Conservation (phyloP, 768 basidiomycete genomes). For the Lactifluus rugatus region DNA sequence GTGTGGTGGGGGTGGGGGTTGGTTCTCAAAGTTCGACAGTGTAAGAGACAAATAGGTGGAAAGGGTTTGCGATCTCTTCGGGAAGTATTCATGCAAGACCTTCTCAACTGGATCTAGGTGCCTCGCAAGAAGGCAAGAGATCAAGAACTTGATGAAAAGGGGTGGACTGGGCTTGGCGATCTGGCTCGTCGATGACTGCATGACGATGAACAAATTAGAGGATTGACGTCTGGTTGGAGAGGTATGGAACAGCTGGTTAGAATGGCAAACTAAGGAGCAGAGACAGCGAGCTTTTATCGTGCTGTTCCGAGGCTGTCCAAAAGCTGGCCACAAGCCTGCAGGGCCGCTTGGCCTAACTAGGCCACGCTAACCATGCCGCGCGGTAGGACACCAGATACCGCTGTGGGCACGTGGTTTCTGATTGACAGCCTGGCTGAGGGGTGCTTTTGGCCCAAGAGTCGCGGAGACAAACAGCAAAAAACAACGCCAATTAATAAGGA, state of each 20-base stretch:
- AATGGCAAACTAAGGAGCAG: background rate
- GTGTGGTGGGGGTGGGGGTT: slow-evolving; percentile 6
- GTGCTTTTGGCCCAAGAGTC: background rate
- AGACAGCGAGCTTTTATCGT: background rate
- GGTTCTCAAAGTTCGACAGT: background rate
- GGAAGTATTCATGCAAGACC: slow-evolving; percentile 1
- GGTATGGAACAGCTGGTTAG: background rate
- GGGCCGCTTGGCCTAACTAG: background rate
- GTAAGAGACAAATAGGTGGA: slow-evolving; percentile 5
- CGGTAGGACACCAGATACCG: background rate
- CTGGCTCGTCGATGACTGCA: background rate
- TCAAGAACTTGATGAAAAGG: slow-evolving; percentile 2
- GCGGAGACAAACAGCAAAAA: background rate
- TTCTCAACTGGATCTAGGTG: slow-evolving; percentile 9
- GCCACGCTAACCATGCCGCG: background rate
- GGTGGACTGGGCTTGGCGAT: background rate
- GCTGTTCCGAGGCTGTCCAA: background rate
- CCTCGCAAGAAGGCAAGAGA: slow-evolving; percentile 1
- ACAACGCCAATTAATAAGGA: too few relatives aligned
- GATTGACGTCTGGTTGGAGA: background rate
- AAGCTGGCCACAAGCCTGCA: background rate
- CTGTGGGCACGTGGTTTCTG: background rate
- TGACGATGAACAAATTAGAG: background rate
- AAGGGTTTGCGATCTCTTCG: slow-evolving; percentile 10
- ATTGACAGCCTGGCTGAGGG: background rate